phyloP scores from a whole-genome alignment of 75 land plant genomes.

The Larix kaempferi region DNA sequence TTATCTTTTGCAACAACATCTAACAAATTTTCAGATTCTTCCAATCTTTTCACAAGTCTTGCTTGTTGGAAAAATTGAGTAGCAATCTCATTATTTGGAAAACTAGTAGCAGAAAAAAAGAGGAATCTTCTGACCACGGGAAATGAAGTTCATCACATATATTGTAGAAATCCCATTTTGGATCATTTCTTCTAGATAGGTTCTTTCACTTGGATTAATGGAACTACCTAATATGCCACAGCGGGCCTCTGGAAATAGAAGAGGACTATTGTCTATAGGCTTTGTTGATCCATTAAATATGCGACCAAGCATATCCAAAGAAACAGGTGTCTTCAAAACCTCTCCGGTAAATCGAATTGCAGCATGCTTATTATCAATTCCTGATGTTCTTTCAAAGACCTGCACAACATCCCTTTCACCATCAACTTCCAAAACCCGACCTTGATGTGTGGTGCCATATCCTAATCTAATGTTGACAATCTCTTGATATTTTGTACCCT shows the following conservation, averaged over 20 bases:
- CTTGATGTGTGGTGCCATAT: conserved; percentile 88
- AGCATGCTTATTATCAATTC: too few relatives aligned
- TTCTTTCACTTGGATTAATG: conserved; percentile 97
- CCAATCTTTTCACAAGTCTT: conserved; percentile 90
- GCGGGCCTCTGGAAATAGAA: conserved; percentile 90
- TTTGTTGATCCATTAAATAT: conserved; percentile 99
- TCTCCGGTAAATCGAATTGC: too few relatives aligned
- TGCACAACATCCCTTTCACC: conserved; percentile 98
- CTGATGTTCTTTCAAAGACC: too few relatives aligned
- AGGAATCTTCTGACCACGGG: conserved; percentile 95
- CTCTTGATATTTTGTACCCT: conserved; percentile 98
- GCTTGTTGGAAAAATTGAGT: conserved; percentile 98
- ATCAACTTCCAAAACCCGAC: conserved; percentile 97
- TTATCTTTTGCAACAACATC: conserved; percentile 89
- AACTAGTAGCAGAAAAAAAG: conserved; percentile 96
- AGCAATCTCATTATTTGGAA: conserved; percentile 99
- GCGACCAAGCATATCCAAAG: conserved; percentile 98
- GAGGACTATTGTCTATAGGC: conserved; percentile 98
- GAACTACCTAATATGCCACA: conserved; percentile 95
- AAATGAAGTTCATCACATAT: conserved; percentile 99
- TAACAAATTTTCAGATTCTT: conserved; percentile 63
- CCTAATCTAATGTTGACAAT: conserved; percentile 95
- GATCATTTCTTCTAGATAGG: conserved; percentile 99
- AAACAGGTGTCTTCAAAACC: conserved; percentile 97
- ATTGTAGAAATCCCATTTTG: conserved; percentile 98